These are phyloP conservation scores for Candida pseudoglaebosa DNA, from an alignment of 805 yeast species.

Conservation along the genomic window DNA sequence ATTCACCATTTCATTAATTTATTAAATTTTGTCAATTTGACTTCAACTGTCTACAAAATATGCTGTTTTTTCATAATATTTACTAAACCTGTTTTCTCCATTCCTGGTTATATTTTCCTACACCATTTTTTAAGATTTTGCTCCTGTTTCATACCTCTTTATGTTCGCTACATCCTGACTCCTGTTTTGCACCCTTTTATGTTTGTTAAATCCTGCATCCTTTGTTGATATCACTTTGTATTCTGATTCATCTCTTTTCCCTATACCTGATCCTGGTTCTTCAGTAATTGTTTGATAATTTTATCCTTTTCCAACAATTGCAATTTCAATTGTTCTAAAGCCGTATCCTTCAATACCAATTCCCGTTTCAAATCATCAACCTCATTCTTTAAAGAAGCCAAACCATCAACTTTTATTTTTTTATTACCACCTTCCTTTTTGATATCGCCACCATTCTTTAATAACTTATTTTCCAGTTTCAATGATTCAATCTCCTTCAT, in stretches of 20 bases:
- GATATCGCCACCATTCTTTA: not conserved
- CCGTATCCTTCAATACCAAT: not conserved
- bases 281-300: not conserved
- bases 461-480: constrained; percentile 48
- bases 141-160: not conserved
- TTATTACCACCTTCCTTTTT: not conserved
- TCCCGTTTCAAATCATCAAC: not conserved
- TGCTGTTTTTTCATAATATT: no score
- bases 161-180: no score
- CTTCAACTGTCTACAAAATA: no score
- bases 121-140: no score
- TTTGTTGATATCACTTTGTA: not conserved
- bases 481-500: constrained; percentile 57
- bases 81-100: no score
- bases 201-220: no score
- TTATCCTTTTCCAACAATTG: constrained; percentile 1
- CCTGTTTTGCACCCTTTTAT: no score
- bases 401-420: not conserved
- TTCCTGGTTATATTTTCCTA: no score
- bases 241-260: not conserved
- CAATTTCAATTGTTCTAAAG: not conserved
- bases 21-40: no score
- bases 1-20: no score
- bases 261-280: no score
- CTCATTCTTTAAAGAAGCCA: not conserved